Evolutionary conservation across 352 stramenopile genomes (phyloP).

Genomic region (Pythium phragmitis): DNA sequence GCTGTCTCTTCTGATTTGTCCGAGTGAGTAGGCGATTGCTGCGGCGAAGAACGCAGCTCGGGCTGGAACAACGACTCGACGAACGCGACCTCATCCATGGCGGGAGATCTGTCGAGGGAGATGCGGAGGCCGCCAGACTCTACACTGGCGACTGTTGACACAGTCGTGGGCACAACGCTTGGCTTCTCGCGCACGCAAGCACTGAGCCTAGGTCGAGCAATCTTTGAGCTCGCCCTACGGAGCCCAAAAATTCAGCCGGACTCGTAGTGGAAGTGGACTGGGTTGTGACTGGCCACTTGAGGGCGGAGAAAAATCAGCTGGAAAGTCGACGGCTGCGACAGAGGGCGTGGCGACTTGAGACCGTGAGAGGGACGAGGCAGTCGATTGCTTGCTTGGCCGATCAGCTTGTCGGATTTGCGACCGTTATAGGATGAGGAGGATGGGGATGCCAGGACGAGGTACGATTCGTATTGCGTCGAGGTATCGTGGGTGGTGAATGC

Average conservation of each 20-base stretch:
- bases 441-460: too few relatives aligned
- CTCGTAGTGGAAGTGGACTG: not conserved
- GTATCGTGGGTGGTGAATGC: too few relatives aligned
- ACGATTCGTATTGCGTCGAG: too few relatives aligned
- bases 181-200: not conserved
- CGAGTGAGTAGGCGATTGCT: slow-evolving; percentile 18
- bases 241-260: not conserved
- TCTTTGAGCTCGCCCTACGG: not conserved
- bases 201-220: slow-evolving; percentile 5
- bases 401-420: too few relatives aligned
- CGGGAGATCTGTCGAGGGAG: not conserved
- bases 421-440: too few relatives aligned
- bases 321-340: slow-evolving; percentile 2
- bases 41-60: slow-evolving; percentile 41
- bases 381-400: too few relatives aligned
- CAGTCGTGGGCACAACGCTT: not conserved
- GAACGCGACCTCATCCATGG: slow-evolving; percentile 69
- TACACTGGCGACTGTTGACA: not conserved
- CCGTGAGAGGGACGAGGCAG: too few relatives aligned
- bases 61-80: slow-evolving; percentile 61
- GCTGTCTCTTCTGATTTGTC: too few relatives aligned
- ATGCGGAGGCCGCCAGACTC: not conserved
- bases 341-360: not conserved
- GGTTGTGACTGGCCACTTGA: slow-evolving; percentile 1
- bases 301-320: slow-evolving; percentile 5